Evolutionary conservation across 2,329 filamentous ascomycete species (phyloP).

Genomic region (Alternaria brassicicola): DNA sequence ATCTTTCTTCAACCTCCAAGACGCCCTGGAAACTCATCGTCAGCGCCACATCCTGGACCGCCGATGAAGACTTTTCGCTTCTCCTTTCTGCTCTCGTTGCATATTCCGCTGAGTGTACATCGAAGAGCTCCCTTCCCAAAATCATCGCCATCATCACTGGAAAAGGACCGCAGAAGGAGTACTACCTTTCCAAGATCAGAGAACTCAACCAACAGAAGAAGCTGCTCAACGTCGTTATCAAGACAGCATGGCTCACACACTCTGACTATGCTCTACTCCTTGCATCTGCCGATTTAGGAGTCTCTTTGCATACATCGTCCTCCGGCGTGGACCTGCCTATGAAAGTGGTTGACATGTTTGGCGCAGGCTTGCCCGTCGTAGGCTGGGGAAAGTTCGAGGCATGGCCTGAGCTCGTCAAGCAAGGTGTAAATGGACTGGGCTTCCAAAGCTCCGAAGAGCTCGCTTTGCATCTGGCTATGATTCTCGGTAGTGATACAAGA

Average conservation of each 20-base stretch:
- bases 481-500: conserved; percentile 63
- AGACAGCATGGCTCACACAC: conserved; percentile 83
- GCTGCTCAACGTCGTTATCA: conserved; percentile 72
- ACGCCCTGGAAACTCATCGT: conserved; percentile 74
- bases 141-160: conserved; percentile 93
- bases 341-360: conserved; percentile 99
- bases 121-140: conserved; percentile 60
- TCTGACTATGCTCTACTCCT: conserved; percentile 85
- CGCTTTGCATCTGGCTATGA: conserved; percentile 63
- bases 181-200: conserved; percentile 72
- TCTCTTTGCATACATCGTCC: conserved; percentile 90
- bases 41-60: conserved; percentile 95
- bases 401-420: conserved; percentile 87
- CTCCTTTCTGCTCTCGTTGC: conserved; percentile 79
- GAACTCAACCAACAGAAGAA: conserved; percentile 65
- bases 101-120: conserved; percentile 66
- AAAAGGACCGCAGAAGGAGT: conserved; percentile 81
- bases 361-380: conserved; percentile 85
- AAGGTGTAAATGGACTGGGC: conserved; percentile 83
- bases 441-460: conserved; percentile 77
- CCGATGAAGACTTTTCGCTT: conserved; percentile 92
- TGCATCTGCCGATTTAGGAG: conserved; percentile 83
- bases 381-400: conserved; percentile 87
- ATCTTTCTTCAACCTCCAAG: conserved; percentile 56
- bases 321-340: conserved; percentile 96